Evolutionary conservation across 1,284 basidiomycete genomes (phyloP).

Genomic region (Cutaneotrichosporon dermatis): DNA sequence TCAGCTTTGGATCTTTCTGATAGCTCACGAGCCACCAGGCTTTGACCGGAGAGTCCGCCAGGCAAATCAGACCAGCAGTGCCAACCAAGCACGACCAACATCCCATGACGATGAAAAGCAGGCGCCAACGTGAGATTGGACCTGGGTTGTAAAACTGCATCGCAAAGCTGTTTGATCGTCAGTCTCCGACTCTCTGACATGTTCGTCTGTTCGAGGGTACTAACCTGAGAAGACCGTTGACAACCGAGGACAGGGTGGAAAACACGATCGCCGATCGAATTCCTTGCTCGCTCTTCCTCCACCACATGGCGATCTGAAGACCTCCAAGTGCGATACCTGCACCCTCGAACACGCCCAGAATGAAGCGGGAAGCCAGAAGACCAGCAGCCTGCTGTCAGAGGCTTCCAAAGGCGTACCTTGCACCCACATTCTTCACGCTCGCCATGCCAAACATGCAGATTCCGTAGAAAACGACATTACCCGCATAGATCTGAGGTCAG

Average conservation of each 20-base stretch:
- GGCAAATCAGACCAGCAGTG: slow-evolving; percentile 6
- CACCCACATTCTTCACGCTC: slow-evolving; percentile 5
- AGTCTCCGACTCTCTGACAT: no score
- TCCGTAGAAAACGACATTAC: slow-evolving; percentile 17
- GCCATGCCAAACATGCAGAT: slow-evolving; percentile 17
- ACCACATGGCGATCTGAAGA: slow-evolving; percentile 28
- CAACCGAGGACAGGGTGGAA: slow-evolving; percentile 24
- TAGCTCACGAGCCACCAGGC: slow-evolving; percentile 25
- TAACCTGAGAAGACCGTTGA: slow-evolving; percentile 25
- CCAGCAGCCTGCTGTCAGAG: neutral
- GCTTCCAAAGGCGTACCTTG: no score
- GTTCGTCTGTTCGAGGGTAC: neutral
- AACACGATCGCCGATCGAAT: slow-evolving; percentile 24
- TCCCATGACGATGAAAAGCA: slow-evolving; percentile 14
- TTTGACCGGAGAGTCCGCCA: slow-evolving; percentile 16
- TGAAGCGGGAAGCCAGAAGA: slow-evolving; percentile 22
- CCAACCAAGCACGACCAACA: slow-evolving; percentile 3
- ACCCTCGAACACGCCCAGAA: slow-evolving; percentile 21
- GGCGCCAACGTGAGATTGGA: slow-evolving; percentile 12
- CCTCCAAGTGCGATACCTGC: slow-evolving; percentile 1
- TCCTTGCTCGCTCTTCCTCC: slow-evolving; percentile 21
- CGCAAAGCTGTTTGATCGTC: neutral
- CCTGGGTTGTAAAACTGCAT: slow-evolving; percentile 19
- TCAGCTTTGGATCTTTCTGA: no score
- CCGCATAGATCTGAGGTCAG: slow-evolving; percentile 10